Evolutionary conservation across 129 eudicot species (phyloP).

Genomic region (Gnaphalium uliginosum): DNA sequence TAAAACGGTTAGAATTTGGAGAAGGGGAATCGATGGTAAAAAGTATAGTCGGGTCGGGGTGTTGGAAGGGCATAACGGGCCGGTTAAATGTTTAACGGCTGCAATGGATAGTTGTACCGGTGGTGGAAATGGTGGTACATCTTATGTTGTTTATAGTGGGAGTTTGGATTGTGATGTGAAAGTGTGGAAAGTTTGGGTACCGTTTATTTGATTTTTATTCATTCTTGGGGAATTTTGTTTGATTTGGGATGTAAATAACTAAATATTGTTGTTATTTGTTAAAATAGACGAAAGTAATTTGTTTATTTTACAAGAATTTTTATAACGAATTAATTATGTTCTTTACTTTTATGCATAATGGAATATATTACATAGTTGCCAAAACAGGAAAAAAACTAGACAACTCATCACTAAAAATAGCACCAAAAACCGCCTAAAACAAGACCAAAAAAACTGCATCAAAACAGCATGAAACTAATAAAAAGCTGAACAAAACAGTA

Average conservation of each 20-base stretch:
- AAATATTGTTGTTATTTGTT: neutral
- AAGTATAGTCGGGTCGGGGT: constrained; percentile 64
- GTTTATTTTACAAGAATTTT: neutral
- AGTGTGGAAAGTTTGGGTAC: constrained; percentile 71
- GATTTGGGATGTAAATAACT: constrained; percentile 19
- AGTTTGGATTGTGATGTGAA: constrained; percentile 83
- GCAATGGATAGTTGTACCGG: constrained; percentile 39
- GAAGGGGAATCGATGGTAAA: constrained; percentile 43
- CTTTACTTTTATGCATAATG: no score
- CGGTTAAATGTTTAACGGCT: constrained; percentile 78
- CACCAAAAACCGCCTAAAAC: no score
- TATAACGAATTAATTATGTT: no score
- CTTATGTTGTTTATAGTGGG: constrained; percentile 62
- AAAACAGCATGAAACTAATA: no score
- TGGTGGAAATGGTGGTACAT: constrained; percentile 15
- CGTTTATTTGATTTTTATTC: constrained; percentile 33
- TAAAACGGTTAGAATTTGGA: constrained; percentile 75
- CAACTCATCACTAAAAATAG: no score
- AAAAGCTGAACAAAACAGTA: no score
- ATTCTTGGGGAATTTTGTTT: neutral
- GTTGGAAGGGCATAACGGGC: constrained; percentile 76
- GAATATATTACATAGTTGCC: no score
- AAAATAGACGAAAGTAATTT: neutral
- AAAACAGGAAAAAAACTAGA: no score
- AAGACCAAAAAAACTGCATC: no score